Conservation (phyloP, 192 early-diverging fungal genomes). For the Phlyctochytrium bullatum region DNA sequence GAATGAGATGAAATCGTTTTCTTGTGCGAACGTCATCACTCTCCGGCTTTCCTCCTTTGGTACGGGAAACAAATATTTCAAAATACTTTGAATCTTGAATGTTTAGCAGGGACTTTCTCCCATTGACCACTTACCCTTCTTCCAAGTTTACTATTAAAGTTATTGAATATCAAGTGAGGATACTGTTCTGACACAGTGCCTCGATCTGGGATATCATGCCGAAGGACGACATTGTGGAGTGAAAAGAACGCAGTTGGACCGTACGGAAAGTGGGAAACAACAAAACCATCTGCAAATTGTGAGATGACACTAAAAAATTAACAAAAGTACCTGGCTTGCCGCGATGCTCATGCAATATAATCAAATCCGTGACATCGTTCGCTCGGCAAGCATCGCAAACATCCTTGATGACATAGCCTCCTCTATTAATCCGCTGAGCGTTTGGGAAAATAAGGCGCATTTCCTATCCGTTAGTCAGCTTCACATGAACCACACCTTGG, state of each 20-base stretch:
- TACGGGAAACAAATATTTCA: constrained; percentile 97
- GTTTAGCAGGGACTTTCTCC: background rate
- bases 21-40: constrained; percentile 96
- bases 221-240: constrained; percentile 93
- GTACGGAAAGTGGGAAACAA: constrained; percentile 94
- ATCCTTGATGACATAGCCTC: constrained; percentile 92
- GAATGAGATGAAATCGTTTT: constrained; percentile 95
- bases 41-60: constrained; percentile 95
- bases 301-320: constrained; percentile 2
- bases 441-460: constrained; percentile 94
- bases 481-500: constrained; percentile 58
- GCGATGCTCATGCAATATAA: constrained; percentile 93
- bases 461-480: constrained; percentile 47
- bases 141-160: constrained; percentile 88
- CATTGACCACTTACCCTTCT: constrained; percentile 49
- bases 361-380: constrained; percentile 93
- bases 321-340: constrained; percentile 83
- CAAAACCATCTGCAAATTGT: constrained; percentile 71
- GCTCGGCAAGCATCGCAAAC: constrained; percentile 92
- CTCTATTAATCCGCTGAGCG: constrained; percentile 96
- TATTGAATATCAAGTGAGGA: constrained; percentile 95
- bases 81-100: constrained; percentile 58
- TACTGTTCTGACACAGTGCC: constrained; percentile 97
- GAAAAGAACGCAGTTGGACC: constrained; percentile 98
- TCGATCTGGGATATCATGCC: constrained; percentile 95